phyloP scores from a whole-genome alignment of 805 yeast species.

The Komagataella populi region DNA sequence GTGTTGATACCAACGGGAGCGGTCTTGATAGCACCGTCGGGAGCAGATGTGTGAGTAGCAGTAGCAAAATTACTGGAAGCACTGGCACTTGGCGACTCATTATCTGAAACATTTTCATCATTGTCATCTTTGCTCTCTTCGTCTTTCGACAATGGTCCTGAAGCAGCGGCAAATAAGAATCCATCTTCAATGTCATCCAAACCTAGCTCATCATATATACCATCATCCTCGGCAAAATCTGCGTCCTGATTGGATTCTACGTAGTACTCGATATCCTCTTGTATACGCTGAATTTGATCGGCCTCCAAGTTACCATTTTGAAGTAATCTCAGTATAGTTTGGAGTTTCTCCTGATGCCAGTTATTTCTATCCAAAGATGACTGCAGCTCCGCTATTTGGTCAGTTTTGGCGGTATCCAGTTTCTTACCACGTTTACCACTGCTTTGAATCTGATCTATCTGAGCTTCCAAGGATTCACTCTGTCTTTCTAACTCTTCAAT shows the following conservation, averaged over 20 bases:
- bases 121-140: conserved; percentile 4
- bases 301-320: conserved; percentile 75
- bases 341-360: conserved; percentile 68
- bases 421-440: conserved; percentile 41
- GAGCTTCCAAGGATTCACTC: conserved; percentile 64
- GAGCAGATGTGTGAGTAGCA: background rate
- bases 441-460: conserved; percentile 39
- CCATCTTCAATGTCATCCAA: conserved; percentile 34
- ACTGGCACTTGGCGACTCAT: conserved; percentile 1
- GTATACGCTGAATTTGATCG: conserved; percentile 59
- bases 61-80: background rate
- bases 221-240: conserved; percentile 89
- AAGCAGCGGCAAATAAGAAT: conserved; percentile 11
- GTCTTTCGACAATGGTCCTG: conserved; percentile 2
- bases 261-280: conserved; percentile 85
- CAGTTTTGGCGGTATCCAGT: conserved; percentile 36
- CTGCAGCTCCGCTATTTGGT: conserved; percentile 47
- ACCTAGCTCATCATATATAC: conserved; percentile 77
- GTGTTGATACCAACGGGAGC: background rate
- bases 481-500: conserved; percentile 77
- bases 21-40: background rate
- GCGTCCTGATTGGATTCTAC: conserved; percentile 90
- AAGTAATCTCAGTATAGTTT: conserved; percentile 58
- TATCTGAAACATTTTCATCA: conserved; percentile 7
- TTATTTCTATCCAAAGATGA: conserved; percentile 59